Percentiles rank a stretch among this genome's conserved stretches.
These are phyloP conservation scores for Coleophoma cylindrospora DNA, from an alignment of 2,329 filamentous ascomycete genomes.

Conservation along the genomic window DNA sequence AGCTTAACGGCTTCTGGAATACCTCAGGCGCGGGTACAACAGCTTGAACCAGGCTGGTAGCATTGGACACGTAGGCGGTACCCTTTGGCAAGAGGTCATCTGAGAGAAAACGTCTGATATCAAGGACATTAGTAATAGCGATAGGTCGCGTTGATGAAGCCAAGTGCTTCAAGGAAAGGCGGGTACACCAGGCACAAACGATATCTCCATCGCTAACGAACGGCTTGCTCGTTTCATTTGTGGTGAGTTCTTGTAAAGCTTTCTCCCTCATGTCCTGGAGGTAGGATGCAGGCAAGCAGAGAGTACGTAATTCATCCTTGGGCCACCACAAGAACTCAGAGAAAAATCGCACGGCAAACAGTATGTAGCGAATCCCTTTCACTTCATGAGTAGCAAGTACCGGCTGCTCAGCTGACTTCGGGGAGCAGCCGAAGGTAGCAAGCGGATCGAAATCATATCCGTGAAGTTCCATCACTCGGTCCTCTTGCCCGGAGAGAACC, in stretches of 20 bases:
- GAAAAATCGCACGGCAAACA: slow-evolving; percentile 28
- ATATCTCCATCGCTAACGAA: slow-evolving; percentile 44
- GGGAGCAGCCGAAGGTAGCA: slow-evolving; percentile 12
- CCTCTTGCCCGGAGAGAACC: slow-evolving; percentile 36
- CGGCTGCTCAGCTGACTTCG: slow-evolving; percentile 21
- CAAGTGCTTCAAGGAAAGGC: slow-evolving; percentile 21
- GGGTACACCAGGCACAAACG: slow-evolving; percentile 35
- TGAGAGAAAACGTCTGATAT: slow-evolving; percentile 27
- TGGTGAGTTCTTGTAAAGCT: slow-evolving; percentile 25
- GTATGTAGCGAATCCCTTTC: slow-evolving; percentile 19
- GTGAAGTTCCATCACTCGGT: slow-evolving; percentile 32
- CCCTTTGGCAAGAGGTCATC: slow-evolving; percentile 22
- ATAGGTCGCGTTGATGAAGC: slow-evolving; percentile 24
- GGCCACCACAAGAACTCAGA: slow-evolving; percentile 28
- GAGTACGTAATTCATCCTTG: slow-evolving; percentile 27
- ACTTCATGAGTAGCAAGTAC: slow-evolving; percentile 21
- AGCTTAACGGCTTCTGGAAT: slow-evolving; percentile 20
- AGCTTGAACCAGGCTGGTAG: slow-evolving; percentile 21
- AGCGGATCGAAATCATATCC: slow-evolving; percentile 32
- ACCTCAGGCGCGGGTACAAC: slow-evolving; percentile 20
- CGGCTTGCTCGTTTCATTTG: slow-evolving; percentile 8
- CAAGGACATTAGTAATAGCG: slow-evolving; percentile 33
- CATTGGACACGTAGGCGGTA: slow-evolving; percentile 20
- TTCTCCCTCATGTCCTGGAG: slow-evolving; percentile 25
- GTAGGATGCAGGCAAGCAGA: slow-evolving; percentile 32